Evolutionary conservation across 176 grass and related monocot species (phyloP).

Genomic region (Secale cereale): DNA sequence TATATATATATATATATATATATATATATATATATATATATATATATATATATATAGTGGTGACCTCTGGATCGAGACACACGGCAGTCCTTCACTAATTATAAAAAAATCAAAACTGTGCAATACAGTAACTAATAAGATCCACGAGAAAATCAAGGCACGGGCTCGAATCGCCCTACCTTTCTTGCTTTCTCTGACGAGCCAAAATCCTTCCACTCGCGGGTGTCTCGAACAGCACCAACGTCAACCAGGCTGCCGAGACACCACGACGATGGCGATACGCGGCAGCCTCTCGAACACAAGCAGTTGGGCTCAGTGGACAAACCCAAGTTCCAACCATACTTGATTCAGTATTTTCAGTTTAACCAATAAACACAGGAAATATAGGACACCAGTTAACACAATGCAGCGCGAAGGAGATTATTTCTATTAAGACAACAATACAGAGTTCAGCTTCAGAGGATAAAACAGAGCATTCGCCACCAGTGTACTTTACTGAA

Average conservation of each 20-base stretch:
- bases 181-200: constrained; percentile 63
- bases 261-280: too few species aligned
- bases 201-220: constrained; percentile 74
- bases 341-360: not conserved
- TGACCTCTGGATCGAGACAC: not conserved
- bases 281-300: not conserved
- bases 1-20: too few species aligned
- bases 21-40: too few species aligned
- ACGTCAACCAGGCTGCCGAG: too few species aligned
- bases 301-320: not conserved
- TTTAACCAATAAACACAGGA: not conserved
- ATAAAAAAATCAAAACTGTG: not conserved
- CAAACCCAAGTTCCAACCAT: not conserved
- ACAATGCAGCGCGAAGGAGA: not conserved
- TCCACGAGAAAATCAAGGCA: not conserved
- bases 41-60: too few species aligned
- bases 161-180: constrained; percentile 13
- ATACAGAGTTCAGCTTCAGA: not conserved
- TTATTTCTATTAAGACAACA: not conserved
- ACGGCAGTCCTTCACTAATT: not conserved
- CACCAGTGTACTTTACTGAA: not conserved
- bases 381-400: too few species aligned
- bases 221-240: constrained; percentile 64
- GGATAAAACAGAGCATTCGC: not conserved
- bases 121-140: not conserved